Percentiles rank a stretch among this genome's conserved stretches.
Conservation (phyloP, 768 basidiomycete species). For the Gymnopilus dilepis region DNA sequence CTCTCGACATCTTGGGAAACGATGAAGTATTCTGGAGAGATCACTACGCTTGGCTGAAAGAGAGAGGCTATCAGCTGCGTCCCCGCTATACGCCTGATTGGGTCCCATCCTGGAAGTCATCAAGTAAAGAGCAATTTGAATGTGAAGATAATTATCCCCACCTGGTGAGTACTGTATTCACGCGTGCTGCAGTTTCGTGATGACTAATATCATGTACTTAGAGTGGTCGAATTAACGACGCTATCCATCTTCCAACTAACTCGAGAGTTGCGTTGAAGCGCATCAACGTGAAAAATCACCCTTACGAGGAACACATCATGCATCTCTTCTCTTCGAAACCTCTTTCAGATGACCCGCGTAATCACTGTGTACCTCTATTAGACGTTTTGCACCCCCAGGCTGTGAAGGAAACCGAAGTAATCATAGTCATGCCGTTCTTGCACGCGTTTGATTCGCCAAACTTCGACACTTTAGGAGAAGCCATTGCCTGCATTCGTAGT, state of each 20-base stretch:
- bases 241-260: conserved; percentile 6
- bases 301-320: conserved; percentile 31
- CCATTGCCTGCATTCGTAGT: conserved; percentile 21
- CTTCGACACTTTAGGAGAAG: conserved; percentile 42
- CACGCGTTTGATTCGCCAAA: conserved; percentile 31
- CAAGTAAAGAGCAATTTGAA: neutral
- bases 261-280: conserved; percentile 19
- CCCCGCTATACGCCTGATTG: conserved; percentile 38
- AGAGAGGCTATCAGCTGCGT: conserved; percentile 37
- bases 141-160: neutral
- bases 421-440: conserved; percentile 41
- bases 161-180: neutral
- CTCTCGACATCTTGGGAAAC: neutral
- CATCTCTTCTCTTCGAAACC: conserved; percentile 27
- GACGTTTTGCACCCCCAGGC: conserved; percentile 20
- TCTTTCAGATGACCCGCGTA: conserved; percentile 28
- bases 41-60: conserved; percentile 36
- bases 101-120: conserved; percentile 38
- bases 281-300: conserved; percentile 14
- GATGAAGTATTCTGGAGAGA: conserved; percentile 30
- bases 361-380: conserved; percentile 37
- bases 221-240: conserved; percentile 14
- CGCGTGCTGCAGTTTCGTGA: neutral
- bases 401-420: conserved; percentile 15
- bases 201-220: neutral